Base-by-base conservation (phyloP, 306 rosid genomes). In the Cercis canadensis region DNA sequence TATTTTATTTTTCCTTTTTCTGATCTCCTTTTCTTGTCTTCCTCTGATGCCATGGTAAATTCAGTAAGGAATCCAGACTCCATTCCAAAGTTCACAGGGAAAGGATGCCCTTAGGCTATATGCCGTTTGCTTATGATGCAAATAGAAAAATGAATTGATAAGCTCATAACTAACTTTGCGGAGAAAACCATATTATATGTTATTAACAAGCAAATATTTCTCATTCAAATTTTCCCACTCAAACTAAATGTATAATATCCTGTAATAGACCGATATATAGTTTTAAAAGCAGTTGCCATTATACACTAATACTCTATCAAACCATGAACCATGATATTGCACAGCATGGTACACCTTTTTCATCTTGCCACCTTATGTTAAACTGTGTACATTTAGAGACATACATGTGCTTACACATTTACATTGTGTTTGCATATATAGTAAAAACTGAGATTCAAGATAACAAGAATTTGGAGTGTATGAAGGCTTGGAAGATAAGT, bases 1-100 rank as follows among this genome's bases (percentile, higher is more conserved):
- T 24, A 24, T 24, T 24, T 24, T 24, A 24, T 65, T 53, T 49
- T 68, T 33, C 65, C 29, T 19, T 21, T 72, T 51, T 61, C 43
- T 37, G 29, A 24, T 24, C 29, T 49, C 10, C 7, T 37, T 9
- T 9, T 37, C 10, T 37, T 37, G 37, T 19, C 61, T 57, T 50
- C 50, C 12, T 66, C 49, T 5, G 11, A 44, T 49, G 46, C 41
- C 29, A 32, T 37, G 57, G 6, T 13, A 10, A 18, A 60, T 16
- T 17, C 34, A 40, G 11, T 11, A 19, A 10, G 34, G 50, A 61
- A 18, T 5, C 9, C 34, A 61, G 50, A 61, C 13, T 62, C 59
- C 33, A 6, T 6, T 4, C 19, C 21, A 41, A 11, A 62, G 53
- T 7, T 12, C 19, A 67, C 24, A 66, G 62, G 19, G 36, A 63